These are phyloP conservation scores for Pythium vanterpoolii DNA, from an alignment of 352 stramenopile genomes.

Conservation along the genomic window DNA sequence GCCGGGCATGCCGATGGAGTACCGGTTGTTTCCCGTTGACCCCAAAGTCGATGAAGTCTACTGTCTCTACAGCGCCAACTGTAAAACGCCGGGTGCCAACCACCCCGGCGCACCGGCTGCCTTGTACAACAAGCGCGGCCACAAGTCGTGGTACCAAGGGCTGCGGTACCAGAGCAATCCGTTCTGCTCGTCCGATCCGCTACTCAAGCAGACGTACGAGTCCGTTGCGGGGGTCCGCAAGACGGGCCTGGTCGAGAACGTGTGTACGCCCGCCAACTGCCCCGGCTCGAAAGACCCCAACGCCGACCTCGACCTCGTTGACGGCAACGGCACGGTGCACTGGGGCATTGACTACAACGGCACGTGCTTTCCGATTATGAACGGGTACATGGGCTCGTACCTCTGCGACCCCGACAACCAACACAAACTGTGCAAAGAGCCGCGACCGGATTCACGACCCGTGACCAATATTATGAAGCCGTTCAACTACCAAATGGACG, in stretches of 20 bases:
- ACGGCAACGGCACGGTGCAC: conserved; percentile 26
- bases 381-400: conserved; percentile 15
- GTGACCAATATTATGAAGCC: conserved; percentile 55
- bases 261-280: conserved; percentile 43
- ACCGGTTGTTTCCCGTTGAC: conserved; percentile 44
- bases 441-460: conserved; percentile 33
- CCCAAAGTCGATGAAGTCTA: conserved; percentile 24
- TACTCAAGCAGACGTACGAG: conserved; percentile 29
- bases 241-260: conserved; percentile 46
- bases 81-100: conserved; percentile 37
- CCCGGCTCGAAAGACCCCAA: conserved; percentile 55
- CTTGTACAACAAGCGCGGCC: conserved; percentile 35
- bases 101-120: conserved; percentile 22
- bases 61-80: conserved; percentile 39
- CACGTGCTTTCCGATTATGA: conserved; percentile 14
- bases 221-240: conserved; percentile 40
- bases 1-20: conserved; percentile 58
- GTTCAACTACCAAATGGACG: conserved; percentile 81
- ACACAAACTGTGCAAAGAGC: conserved; percentile 33
- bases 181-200: conserved; percentile 25
- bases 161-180: conserved; percentile 52
- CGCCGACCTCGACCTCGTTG: conserved; percentile 51
- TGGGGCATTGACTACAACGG: conserved; percentile 31
- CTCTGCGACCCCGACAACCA: conserved; percentile 26
- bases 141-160: conserved; percentile 56